A percentile compares a stretch with the other conserved stretches of the same genome.
Evolutionary conservation across 1,139 yeast genomes (phyloP).

Genomic region (Candida sp.): DNA sequence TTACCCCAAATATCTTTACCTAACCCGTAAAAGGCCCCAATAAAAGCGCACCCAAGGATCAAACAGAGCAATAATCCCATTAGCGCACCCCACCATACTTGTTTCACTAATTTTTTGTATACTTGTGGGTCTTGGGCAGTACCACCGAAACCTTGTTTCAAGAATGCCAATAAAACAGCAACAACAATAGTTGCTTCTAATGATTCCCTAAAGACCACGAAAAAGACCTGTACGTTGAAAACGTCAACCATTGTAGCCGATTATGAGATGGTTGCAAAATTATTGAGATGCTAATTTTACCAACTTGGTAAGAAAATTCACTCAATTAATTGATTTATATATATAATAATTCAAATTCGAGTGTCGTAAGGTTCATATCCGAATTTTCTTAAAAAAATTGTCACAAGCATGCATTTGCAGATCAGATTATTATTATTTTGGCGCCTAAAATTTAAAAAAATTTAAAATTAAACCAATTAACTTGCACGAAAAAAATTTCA

Average conservation of each 20-base stretch:
- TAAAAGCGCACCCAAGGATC: conserved; percentile 78
- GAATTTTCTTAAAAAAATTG: background rate
- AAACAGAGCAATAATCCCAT: conserved; percentile 74
- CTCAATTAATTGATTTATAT: background rate
- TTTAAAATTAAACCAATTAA: background rate
- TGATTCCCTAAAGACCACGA: conserved; percentile 86
- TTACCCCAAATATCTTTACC: conserved; percentile 81
- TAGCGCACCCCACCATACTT: conserved; percentile 78
- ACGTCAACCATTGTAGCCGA: conserved; percentile 32
- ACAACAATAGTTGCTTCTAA: conserved; percentile 88
- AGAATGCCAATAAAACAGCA: conserved; percentile 84
- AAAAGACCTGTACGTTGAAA: conserved; percentile 63
- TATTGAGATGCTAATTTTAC: background rate
- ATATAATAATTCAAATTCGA: background rate
- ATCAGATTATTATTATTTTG: background rate
- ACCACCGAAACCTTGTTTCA: conserved; percentile 77
- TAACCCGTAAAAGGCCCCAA: conserved; percentile 76
- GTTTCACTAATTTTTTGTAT: conserved; percentile 61
- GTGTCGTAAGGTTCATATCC: background rate
- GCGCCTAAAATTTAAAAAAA: background rate
- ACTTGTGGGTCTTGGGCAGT: conserved; percentile 44
- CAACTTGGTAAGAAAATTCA: background rate
- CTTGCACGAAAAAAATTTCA: background rate
- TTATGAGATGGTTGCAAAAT: background rate
- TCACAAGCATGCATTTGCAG: background rate